A percentile compares a stretch with the other conserved stretches of the same genome.
These are phyloP conservation scores for Solanum lignicaule DNA, from an alignment of 257 asterid genomes.

Conservation along the genomic window DNA sequence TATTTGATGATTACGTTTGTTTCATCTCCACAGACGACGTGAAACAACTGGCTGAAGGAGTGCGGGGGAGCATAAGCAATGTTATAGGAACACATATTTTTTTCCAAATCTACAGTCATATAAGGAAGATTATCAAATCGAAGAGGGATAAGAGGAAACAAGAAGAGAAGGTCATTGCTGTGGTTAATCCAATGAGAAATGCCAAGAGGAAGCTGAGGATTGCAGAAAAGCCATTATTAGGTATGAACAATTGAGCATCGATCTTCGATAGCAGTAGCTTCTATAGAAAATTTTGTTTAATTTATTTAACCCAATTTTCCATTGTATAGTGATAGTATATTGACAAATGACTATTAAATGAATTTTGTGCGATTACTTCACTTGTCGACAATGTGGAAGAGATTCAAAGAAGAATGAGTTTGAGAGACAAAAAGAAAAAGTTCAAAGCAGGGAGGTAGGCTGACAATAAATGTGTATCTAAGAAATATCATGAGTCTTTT, in stretches of 20 bases:
- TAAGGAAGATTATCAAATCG: slow-evolving; percentile 49
- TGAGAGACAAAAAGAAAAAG: no score
- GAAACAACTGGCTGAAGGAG: slow-evolving; percentile 63
- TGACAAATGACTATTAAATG: no score
- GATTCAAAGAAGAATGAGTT: no score
- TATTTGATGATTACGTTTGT: background rate
- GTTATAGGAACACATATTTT: slow-evolving; percentile 43
- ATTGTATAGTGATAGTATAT: background rate
- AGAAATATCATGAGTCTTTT: no score
- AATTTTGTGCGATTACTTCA: no score
- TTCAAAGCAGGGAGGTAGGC: no score
- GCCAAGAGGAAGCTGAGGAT: slow-evolving; percentile 84
- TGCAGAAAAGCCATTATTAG: slow-evolving; percentile 33
- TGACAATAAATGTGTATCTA: no score
- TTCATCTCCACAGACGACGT: slow-evolving; percentile 45
- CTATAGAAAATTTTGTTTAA: background rate
- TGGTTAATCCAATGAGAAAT: slow-evolving; percentile 66
- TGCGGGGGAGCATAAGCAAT: slow-evolving; percentile 45
- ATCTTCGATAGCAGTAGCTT: background rate
- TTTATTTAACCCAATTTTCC: background rate
- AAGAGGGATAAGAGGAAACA: slow-evolving; percentile 87
- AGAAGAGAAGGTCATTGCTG: slow-evolving; percentile 79
- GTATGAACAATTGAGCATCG: background rate
- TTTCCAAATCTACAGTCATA: slow-evolving; percentile 48
- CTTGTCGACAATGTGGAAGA: no score